These are phyloP conservation scores for Pythium myriotylum DNA, from an alignment of 352 stramenopile species.

Conservation along the genomic window DNA sequence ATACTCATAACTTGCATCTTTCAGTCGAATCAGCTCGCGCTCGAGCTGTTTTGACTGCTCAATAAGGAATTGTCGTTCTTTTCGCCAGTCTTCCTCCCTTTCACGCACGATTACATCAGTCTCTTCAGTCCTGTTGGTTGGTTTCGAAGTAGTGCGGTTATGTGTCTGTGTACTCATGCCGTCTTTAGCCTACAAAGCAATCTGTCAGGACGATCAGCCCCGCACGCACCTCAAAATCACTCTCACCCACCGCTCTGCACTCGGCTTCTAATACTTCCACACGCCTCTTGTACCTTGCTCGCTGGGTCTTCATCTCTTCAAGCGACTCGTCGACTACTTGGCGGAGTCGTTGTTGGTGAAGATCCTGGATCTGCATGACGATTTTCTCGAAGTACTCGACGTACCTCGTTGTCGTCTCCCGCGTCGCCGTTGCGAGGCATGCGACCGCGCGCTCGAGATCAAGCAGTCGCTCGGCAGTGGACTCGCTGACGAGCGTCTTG, in stretches of 20 bases:
- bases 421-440: slow-evolving; percentile 31
- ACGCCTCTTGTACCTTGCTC: slow-evolving; percentile 48
- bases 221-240: not conserved
- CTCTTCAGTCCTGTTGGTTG: not conserved
- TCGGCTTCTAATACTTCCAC: slow-evolving; percentile 43
- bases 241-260: slow-evolving; percentile 14
- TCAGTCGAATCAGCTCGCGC: not conserved
- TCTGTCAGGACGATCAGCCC: not conserved
- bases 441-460: slow-evolving; percentile 46
- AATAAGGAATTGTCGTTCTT: not conserved
- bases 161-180: not conserved
- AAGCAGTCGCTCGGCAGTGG: slow-evolving; percentile 30
- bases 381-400: slow-evolving; percentile 49
- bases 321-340: slow-evolving; percentile 55
- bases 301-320: slow-evolving; percentile 51
- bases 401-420: slow-evolving; percentile 37
- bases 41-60: not conserved
- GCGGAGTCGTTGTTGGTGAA: slow-evolving; percentile 59
- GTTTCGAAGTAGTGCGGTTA: too few relatives aligned
- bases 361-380: slow-evolving; percentile 50
- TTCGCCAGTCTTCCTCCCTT: not conserved
- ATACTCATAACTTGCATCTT: not conserved
- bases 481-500: slow-evolving; percentile 33
- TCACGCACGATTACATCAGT: not conserved
- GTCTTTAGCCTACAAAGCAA: slow-evolving; percentile 32